phyloP scores from a whole-genome alignment of 345 rosid genomes.

The Ceriops decandra region DNA sequence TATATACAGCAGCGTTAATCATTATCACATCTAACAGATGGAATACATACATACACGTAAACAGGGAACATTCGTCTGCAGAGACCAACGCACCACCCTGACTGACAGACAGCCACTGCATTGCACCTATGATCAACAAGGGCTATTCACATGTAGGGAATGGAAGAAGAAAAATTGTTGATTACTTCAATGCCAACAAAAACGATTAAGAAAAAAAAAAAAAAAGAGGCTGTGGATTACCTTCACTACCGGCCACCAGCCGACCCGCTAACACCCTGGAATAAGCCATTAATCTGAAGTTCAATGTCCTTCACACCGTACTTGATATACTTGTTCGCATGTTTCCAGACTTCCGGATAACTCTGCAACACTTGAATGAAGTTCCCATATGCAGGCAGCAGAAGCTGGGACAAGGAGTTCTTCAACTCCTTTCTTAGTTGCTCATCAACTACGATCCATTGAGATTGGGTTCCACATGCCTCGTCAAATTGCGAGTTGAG shows the following conservation, averaged over 20 bases:
- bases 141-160: too few species aligned
- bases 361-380: slow-evolving; percentile 53
- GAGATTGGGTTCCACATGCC: slow-evolving; percentile 48
- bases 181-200: neutral
- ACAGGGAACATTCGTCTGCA: too few species aligned
- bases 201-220: too few species aligned
- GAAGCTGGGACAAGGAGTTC: slow-evolving; percentile 35
- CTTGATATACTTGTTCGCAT: slow-evolving; percentile 39
- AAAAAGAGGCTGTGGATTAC: slow-evolving; percentile 21
- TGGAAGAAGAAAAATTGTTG: too few species aligned
- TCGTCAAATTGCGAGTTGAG: slow-evolving; percentile 55
- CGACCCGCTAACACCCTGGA: slow-evolving; percentile 43
- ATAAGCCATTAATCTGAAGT: slow-evolving; percentile 48
- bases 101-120: too few species aligned
- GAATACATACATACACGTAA: too few species aligned
- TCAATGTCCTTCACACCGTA: slow-evolving; percentile 53
- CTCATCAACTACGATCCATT: slow-evolving; percentile 61
- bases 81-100: too few species aligned
- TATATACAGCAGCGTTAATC: too few species aligned
- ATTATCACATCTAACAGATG: too few species aligned
- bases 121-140: too few species aligned
- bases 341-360: slow-evolving; percentile 53
- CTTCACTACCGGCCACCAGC: slow-evolving; percentile 53
- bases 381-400: slow-evolving; percentile 60
- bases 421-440: slow-evolving; percentile 62